Evolutionary conservation across 768 basidiomycete genomes (phyloP).

Genomic region (Mycena amicta): DNA sequence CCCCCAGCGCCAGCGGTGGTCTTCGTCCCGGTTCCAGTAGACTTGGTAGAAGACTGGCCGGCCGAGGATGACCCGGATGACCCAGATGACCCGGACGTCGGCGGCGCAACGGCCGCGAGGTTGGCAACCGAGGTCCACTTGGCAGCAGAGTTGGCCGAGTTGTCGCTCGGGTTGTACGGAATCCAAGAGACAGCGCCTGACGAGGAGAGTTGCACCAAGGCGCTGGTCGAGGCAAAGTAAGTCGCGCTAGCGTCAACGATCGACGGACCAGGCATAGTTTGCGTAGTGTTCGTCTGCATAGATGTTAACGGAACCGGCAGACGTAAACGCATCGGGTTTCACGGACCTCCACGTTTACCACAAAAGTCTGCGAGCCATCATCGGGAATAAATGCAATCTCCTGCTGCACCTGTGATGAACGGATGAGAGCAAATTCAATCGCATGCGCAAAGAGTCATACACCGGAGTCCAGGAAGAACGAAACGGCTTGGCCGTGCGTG

Average conservation of each 20-base stretch:
- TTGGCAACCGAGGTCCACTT: slow-evolving; percentile 51
- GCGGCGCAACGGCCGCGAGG: slow-evolving; percentile 43
- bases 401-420: slow-evolving; percentile 55
- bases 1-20: not conserved
- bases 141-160: slow-evolving; percentile 44
- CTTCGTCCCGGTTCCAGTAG: not conserved
- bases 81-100: not conserved
- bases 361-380: slow-evolving; percentile 70
- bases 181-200: slow-evolving; percentile 63
- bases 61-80: not conserved
- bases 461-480: slow-evolving; percentile 56
- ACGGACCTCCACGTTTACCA: slow-evolving; percentile 67
- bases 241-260: slow-evolving; percentile 59
- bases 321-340: too few species aligned
- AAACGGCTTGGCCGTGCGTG: slow-evolving; percentile 61
- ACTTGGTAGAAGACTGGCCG: not conserved
- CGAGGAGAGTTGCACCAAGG: slow-evolving; percentile 70
- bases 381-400: slow-evolving; percentile 79
- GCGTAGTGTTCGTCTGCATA: slow-evolving; percentile 63
- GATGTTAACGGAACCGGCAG: not conserved
- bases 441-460: slow-evolving; percentile 33
- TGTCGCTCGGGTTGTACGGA: slow-evolving; percentile 52
- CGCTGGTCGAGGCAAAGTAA: slow-evolving; percentile 63
- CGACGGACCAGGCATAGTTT: slow-evolving; percentile 58
- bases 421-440: not conserved